Conservation (phyloP, 768 basidiomycete genomes). For the Lactifluus volemus region DNA sequence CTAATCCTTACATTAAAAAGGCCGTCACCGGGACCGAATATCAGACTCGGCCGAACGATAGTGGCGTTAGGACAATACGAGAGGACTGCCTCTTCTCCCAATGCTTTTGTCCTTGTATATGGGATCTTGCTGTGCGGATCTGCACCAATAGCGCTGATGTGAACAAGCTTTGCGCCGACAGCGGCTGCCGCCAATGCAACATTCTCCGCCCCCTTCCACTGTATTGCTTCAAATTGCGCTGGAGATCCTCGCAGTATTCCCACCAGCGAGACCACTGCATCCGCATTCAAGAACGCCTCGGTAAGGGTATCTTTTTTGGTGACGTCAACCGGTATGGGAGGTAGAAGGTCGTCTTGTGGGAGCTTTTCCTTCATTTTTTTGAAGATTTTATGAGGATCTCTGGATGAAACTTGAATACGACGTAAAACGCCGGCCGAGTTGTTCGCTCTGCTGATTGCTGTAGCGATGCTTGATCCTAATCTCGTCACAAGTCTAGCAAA, state of each 20-base stretch:
- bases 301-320: slow-evolving; percentile 40
- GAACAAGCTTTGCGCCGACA: slow-evolving; percentile 49
- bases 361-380: slow-evolving; percentile 25
- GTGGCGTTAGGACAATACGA: slow-evolving; percentile 41
- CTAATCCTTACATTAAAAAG: slow-evolving; percentile 54
- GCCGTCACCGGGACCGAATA: slow-evolving; percentile 70
- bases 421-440: slow-evolving; percentile 27
- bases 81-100: slow-evolving; percentile 51
- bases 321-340: slow-evolving; percentile 42
- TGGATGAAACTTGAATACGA: slow-evolving; percentile 50
- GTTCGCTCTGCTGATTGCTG: slow-evolving; percentile 33
- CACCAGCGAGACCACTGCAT: slow-evolving; percentile 57
- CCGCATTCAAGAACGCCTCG: slow-evolving; percentile 45
- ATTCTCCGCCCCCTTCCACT: slow-evolving; percentile 58
- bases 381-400: slow-evolving; percentile 41
- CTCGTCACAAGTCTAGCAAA: not conserved
- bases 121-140: slow-evolving; percentile 46
- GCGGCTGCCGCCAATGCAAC: slow-evolving; percentile 46
- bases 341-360: slow-evolving; percentile 33
- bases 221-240: slow-evolving; percentile 49
- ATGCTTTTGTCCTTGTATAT: slow-evolving; percentile 53
- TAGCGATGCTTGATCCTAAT: slow-evolving; percentile 52
- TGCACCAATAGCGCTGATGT: slow-evolving; percentile 73
- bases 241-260: slow-evolving; percentile 55
- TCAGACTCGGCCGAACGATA: slow-evolving; percentile 60